Evolutionary conservation across 2,329 filamentous ascomycete species (phyloP).

Genomic region (Cladosporium sphaerospermum): DNA sequence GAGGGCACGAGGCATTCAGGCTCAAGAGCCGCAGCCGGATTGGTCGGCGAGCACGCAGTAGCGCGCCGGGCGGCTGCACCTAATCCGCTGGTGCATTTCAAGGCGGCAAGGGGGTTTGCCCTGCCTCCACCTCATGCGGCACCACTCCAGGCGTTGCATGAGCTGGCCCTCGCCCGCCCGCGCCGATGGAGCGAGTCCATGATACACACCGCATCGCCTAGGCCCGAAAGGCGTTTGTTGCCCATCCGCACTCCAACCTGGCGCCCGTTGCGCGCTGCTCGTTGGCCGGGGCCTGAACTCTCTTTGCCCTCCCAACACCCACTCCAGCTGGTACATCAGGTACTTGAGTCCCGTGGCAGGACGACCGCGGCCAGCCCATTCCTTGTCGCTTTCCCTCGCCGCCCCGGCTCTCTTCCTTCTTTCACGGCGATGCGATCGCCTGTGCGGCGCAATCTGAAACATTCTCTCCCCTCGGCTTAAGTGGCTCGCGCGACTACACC

Average conservation of each 20-base stretch:
- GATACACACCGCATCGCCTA: constrained; percentile 8
- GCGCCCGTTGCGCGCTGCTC: not conserved
- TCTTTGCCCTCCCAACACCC: constrained; percentile 2
- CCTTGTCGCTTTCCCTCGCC: not conserved
- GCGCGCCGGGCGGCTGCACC: constrained; percentile 3
- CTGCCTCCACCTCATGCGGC: constrained; percentile 1
- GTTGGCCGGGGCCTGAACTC: constrained; percentile 5
- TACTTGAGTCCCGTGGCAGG: not conserved
- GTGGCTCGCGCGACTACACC: not conserved
- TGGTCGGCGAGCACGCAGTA: not conserved
- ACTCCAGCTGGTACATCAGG: constrained; percentile 6
- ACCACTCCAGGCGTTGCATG: not conserved
- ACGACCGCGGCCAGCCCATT: not conserved
- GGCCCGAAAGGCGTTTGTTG: constrained; percentile 6
- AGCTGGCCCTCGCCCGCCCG: constrained; percentile 3
- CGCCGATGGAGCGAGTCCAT: constrained; percentile 1
- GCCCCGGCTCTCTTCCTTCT: not conserved
- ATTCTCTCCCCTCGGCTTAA: constrained; percentile 4
- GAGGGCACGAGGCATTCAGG: not conserved
- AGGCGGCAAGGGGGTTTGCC: constrained; percentile 2
- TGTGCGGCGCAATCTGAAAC: constrained; percentile 7
- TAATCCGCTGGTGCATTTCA: constrained; percentile 10
- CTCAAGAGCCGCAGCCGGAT: constrained; percentile 1
- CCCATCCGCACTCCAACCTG: constrained; percentile 4
- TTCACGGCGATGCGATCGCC: constrained; percentile 5